Evolutionary conservation across 306 rosid genomes (phyloP), one percentile per base, ranked within the genome.

Genomic region (Dryas drummondii): DNA sequence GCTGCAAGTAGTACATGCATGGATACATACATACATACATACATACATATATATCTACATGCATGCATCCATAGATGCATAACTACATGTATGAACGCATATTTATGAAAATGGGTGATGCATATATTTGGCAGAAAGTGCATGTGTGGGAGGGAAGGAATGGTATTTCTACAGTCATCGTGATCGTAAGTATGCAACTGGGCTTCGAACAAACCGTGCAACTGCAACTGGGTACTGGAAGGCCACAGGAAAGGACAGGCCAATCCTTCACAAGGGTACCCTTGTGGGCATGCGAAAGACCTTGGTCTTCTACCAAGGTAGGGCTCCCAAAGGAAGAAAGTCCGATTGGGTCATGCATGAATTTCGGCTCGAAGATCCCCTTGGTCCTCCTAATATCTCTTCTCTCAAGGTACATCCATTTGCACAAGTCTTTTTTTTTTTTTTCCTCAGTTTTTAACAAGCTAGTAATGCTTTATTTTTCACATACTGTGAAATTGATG

Each of bases 291-390:
- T 93, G 98, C 89, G 98, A 59, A 93, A 93, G 77, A 93, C 98
- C 27, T 78, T 93, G 80, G 98, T 93, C 27, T 93, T 93, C 87
- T 93, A 93, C 79, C 93, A 89, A 84, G 98, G 98, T n/a, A 81
- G 98, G 74, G 98, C 98, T 47, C 98, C 98, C 49, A 93, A 93
- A 80, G 98, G 98, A 37, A 85, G 81, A 68, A 93, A 93, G 76
- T 85, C 93, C 32, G 91, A 93, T 4, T 93, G 98, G 98, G 98
- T 93, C 55, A 93, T 93, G 97, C 97, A 93, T 72, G 98, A 93
- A 59, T 93, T 93, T 77, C 87, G 98, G 19, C 84, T 93, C 70
- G 92, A 91, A 71, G 87, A 84, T 11, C 86, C 91, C 14, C 81
- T 79, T 81, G 86, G 79, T 67, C 86, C 87, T 63, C 87, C 94